Percentiles rank a stretch among this genome's conserved stretches.
Evolutionary conservation across 1,284 basidiomycete species (phyloP).

Genomic region (Cryptococcus depauperatus): DNA sequence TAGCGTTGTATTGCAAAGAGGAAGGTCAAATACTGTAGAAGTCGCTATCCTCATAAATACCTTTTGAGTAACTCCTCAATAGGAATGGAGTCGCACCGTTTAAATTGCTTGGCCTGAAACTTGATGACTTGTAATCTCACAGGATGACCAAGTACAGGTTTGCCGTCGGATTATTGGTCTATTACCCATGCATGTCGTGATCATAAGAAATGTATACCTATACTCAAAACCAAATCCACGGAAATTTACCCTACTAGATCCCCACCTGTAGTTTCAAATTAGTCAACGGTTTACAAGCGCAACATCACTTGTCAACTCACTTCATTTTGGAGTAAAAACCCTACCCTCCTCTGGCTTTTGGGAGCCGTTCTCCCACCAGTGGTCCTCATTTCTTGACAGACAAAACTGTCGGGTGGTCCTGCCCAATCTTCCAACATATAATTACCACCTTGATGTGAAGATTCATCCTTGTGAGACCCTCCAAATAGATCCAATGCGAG

Average conservation of each 20-base stretch:
- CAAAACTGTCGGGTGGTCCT: slow-evolving; percentile 86
- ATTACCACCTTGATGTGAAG: slow-evolving; percentile 51
- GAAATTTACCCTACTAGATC: not conserved
- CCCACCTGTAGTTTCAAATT: not conserved
- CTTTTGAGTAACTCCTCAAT: too few relatives aligned
- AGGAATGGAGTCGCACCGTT: too few relatives aligned
- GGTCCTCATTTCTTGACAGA: slow-evolving; percentile 91
- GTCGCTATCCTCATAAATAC: too few relatives aligned
- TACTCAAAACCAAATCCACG: too few relatives aligned
- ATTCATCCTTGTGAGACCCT: slow-evolving; percentile 49
- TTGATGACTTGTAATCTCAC: too few relatives aligned
- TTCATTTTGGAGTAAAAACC: slow-evolving; percentile 67
- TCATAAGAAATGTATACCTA: too few relatives aligned
- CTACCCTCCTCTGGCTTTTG: slow-evolving; percentile 77
- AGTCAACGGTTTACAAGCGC: not conserved
- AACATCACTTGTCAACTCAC: slow-evolving; percentile 23
- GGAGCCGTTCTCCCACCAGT: slow-evolving; percentile 83
- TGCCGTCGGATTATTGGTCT: too few relatives aligned
- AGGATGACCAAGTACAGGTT: too few relatives aligned
- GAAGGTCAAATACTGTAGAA: too few relatives aligned
- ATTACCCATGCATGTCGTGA: too few relatives aligned
- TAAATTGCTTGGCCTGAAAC: too few relatives aligned
- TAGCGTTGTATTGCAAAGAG: too few relatives aligned
- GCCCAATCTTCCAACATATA: slow-evolving; percentile 88
- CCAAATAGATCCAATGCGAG: slow-evolving; percentile 86